Percentiles rank a stretch among this genome's conserved stretches.
These are phyloP conservation scores for Eleusine indica DNA, from an alignment of 176 grass and related monocot genomes.

Conservation along the genomic window DNA sequence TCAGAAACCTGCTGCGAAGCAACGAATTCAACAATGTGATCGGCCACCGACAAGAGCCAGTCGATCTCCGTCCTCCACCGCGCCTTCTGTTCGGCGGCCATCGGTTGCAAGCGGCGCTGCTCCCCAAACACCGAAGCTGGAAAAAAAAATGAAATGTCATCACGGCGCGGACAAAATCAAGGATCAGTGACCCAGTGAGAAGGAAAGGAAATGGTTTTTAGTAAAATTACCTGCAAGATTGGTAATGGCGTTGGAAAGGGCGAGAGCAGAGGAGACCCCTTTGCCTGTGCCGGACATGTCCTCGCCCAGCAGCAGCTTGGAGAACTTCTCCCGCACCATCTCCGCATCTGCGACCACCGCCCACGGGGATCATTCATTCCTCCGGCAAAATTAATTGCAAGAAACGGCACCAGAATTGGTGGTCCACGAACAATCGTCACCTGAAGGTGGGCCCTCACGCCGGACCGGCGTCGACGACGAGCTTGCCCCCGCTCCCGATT, in stretches of 20 bases:
- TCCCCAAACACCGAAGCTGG: slow-evolving; percentile 94
- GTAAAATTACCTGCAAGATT: slow-evolving; percentile 64
- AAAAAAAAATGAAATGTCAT: not conserved
- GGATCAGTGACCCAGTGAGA: not conserved
- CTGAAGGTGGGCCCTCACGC: slow-evolving; percentile 50
- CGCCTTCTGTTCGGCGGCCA: slow-evolving; percentile 65
- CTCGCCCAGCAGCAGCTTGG: slow-evolving; percentile 81
- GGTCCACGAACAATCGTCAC: slow-evolving; percentile 3
- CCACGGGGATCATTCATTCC: not conserved
- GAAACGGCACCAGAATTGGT: not conserved
- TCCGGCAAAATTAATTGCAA: not conserved
- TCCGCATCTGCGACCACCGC: slow-evolving; percentile 50
- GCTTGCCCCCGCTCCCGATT: slow-evolving; percentile 1
- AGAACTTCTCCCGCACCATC: slow-evolving; percentile 75
- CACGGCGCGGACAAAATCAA: not conserved
- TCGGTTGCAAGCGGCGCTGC: slow-evolving; percentile 76
- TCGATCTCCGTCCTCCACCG: slow-evolving; percentile 85
- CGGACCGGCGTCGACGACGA: not conserved
- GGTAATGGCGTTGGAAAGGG: slow-evolving; percentile 83
- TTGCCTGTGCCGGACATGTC: slow-evolving; percentile 91
- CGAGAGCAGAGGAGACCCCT: slow-evolving; percentile 78
- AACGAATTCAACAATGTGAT: slow-evolving; percentile 89
- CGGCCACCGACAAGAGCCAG: slow-evolving; percentile 81
- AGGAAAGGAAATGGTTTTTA: not conserved
- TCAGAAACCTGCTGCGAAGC: slow-evolving; percentile 62